Conservation (phyloP, 345 rosid species). For the Triadica sebifera region DNA sequence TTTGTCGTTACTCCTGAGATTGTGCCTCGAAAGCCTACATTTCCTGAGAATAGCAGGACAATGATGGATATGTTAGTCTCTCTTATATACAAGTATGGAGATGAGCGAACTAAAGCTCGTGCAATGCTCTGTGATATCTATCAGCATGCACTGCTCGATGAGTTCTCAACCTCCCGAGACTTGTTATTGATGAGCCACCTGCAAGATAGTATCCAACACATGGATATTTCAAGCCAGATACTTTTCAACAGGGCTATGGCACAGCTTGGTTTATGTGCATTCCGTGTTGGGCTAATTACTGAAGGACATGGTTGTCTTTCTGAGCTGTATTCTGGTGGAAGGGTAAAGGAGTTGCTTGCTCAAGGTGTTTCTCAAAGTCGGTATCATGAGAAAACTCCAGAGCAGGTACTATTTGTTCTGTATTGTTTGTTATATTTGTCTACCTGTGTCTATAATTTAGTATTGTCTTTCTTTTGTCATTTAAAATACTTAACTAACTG, state of each 20-base stretch:
- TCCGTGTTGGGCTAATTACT: constrained; percentile 67
- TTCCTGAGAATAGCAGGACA: constrained; percentile 79
- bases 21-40: constrained; percentile 85
- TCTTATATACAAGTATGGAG: constrained; percentile 84
- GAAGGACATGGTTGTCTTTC: constrained; percentile 89
- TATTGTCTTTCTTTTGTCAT: neutral
- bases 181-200: constrained; percentile 89
- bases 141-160: constrained; percentile 80
- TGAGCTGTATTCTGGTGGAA: constrained; percentile 87
- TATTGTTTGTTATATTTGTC: neutral
- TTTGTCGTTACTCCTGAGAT: constrained; percentile 73
- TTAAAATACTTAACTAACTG: neutral
- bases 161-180: constrained; percentile 75
- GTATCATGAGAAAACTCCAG: constrained; percentile 94
- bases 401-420: constrained; percentile 51
- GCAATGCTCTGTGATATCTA: constrained; percentile 97
- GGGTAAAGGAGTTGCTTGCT: constrained; percentile 92
- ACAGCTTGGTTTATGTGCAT: constrained; percentile 92
- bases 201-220: constrained; percentile 81
- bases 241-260: constrained; percentile 97
- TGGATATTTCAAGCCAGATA: constrained; percentile 92
- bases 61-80: constrained; percentile 86
- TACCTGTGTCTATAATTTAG: neutral
- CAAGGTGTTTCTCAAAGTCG: constrained; percentile 95
- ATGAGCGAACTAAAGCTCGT: constrained; percentile 95